Percentiles rank a stretch among this genome's conserved stretches.
These are phyloP conservation scores for Elongisporangium prolatum DNA, from an alignment of 352 stramenopile species.

Conservation along the genomic window DNA sequence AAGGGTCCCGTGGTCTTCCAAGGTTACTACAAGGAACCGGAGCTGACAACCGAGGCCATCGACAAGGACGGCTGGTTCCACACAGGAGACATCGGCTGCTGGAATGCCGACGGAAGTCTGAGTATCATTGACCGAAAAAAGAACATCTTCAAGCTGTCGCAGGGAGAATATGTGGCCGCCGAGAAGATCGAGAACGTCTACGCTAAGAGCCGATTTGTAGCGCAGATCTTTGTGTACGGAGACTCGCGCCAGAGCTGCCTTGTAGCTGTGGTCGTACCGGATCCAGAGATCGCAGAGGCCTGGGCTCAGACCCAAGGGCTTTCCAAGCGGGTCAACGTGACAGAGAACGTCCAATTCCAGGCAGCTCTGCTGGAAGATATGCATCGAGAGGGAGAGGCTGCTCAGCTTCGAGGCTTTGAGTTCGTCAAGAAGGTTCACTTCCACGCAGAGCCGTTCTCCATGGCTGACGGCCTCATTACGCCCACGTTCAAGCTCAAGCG, in stretches of 20 bases:
- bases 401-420: constrained; percentile 90
- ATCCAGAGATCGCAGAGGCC: constrained; percentile 53
- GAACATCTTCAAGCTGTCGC: constrained; percentile 93
- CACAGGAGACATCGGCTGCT: constrained; percentile 95
- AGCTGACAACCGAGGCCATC: constrained; percentile 90
- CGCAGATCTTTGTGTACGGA: constrained; percentile 94
- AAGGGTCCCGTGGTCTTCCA: constrained; percentile 78
- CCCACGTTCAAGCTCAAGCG: constrained; percentile 96
- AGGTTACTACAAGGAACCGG: constrained; percentile 95
- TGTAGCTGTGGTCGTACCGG: constrained; percentile 91
- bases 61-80: constrained; percentile 95
- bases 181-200: constrained; percentile 97
- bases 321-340: constrained; percentile 22
- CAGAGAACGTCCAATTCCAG: constrained; percentile 39
- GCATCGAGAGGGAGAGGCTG: constrained; percentile 35
- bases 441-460: constrained; percentile 78
- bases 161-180: constrained; percentile 95
- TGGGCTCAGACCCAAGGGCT: constrained; percentile 39
- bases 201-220: constrained; percentile 90
- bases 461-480: constrained; percentile 92
- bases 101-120: constrained; percentile 93
- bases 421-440: constrained; percentile 87
- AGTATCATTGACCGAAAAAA: constrained; percentile 91
- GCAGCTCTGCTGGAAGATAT: constrained; percentile 78
- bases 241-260: constrained; percentile 93